Evolutionary conservation across 768 basidiomycete genomes (phyloP), one percentile per base, ranked within the genome.

Genomic region (Russula compacta): DNA sequence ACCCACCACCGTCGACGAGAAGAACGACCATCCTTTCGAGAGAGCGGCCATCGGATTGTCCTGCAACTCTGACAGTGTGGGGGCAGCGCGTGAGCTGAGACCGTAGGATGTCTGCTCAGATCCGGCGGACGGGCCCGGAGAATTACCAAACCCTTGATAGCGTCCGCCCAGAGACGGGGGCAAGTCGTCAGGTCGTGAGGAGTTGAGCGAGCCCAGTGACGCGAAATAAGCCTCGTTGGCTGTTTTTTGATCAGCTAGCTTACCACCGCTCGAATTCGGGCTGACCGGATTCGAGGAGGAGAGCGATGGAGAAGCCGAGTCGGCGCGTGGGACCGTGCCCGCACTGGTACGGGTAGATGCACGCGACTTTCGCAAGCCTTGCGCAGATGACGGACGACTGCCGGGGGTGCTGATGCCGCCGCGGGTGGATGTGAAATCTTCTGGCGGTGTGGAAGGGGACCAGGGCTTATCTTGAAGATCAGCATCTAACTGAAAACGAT

Each of bases 11-110:
- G 85, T 93, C 0, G 89, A 81, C 33, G 92, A 88, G 70, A 99
- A 87, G n/a, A 98, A 74, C 29, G 92, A 92, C 97, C 97, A 98
- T 48, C 95, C 93, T 76, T 98, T 98, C 68, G 83, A 83, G 14
- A 98, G 73, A 0, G 95, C 95, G 9, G 82, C 84, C 40, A 87
- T 72, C 0, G 95, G 95, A 69, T 92, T 92, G 48, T 87, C 83
- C 71, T 95, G 91, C 35, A 98, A 74, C 19, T 99, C 95, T 44
- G 76, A 73, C 2, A 98, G 70, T 0, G 85, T 80, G 0, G 95
- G 95, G 11, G 87, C 85, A 38, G 86, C 82, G 10, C 85, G 83
- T 33, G 92, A 94, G 4, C 92, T 92, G 44, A 90, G 76, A 6
- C 80, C 77, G 68, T 79, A 85, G 2, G 89, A 82, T 2, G 91